Evolutionary conservation across 176 grass and related monocot species (phyloP), one percentile per base, ranked within the genome.

Genomic region (Bonia amplexicaulis): DNA sequence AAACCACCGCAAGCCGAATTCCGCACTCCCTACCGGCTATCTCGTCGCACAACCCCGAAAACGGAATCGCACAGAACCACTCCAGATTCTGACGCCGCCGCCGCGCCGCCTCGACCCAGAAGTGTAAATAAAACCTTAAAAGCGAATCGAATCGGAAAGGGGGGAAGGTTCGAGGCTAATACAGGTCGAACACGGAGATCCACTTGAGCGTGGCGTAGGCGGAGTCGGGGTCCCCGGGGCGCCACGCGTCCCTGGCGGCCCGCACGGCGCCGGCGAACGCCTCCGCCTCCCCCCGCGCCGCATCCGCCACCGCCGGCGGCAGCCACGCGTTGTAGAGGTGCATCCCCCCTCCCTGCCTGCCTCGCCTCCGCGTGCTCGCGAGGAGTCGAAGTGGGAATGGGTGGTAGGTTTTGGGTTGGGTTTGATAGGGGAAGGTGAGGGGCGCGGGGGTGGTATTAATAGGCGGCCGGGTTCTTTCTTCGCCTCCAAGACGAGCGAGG

Each of bases 261-360:
- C 86, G 77, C 49, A 95, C 89, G 20, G 87, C 87, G 3, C 80
- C 85, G 19, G 90, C 85, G 65, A 98, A 98, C 35, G 91, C 82
- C 57, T 83, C 91, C 0, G 89, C 71, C 83, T 98, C 96, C 80
- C 47, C 82, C 27, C 73, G 73, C 73, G 96, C 85, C 44, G 92
- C 91, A 1, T 79, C 87, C 12, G 80, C 93, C 73, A 95, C 91
- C 67, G 80, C 15, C 77, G 91, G 93, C 67, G 96, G 96, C 76
- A 98, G 87, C 96, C 96, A 98, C 27, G 89, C 87, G 93, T 98
- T 98, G 91, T 93, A 95, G 64, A 98, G 96, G 86, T 98, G 96
- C 96, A 98, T 98, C 82, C 8, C 25, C 23, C 8, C 68, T 48
- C 46, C 71, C 3, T 67, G 9, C 17, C 19, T 17, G 9, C 33